Evolutionary conservation across 768 basidiomycete species (phyloP), one percentile per base, ranked within the genome.

Genomic region (Jaapia argillacea): DNA sequence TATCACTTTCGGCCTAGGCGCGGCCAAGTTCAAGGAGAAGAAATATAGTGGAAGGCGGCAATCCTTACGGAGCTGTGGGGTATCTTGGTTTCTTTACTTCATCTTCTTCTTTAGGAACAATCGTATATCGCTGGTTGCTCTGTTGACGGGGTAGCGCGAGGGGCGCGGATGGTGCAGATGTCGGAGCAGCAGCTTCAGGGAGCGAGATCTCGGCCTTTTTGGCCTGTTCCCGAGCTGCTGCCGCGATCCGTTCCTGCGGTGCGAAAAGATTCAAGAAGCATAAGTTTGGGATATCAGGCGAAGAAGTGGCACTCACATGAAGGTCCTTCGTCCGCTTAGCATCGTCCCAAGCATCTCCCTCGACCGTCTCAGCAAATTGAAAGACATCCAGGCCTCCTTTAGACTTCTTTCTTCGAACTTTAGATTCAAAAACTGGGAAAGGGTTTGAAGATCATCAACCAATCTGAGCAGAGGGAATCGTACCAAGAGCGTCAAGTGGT

Each of bases 291-390:
- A 10, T 16, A 33, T 10, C 28, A 33, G 28, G 10, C 28, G 16
- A 10, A 33, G 16, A 16, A 33, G 28, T 33, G 39, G 14, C 25
- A 56, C 65, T 41, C 39, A 84, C 86, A 68, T 85, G 75, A 14
- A 89, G 70, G 31, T 68, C 73, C 53, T 72, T 72, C 51, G 76
- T 71, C 41, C 64, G 58, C 46, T 64, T 58, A 37, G 71, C 73
- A 55, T 85, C 75, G 35, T 80, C 67, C 84, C 83, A 88, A 24
- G 68, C 75, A 25, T 69, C 71, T 22, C 70, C 64, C 50, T 88
- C 86, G 16, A 89, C 78, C 0, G 86, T 89, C 53, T 81, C 79
- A 0, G 83, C 84, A 59, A 85, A 87, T 56, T 87, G 79, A 51
- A 89, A 89, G 22, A 89, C 72, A 35, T 79, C 79, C 22, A 70